These are phyloP conservation scores for Medicago ruthenica DNA, from an alignment of 306 rosid species.

Conservation along the genomic window DNA sequence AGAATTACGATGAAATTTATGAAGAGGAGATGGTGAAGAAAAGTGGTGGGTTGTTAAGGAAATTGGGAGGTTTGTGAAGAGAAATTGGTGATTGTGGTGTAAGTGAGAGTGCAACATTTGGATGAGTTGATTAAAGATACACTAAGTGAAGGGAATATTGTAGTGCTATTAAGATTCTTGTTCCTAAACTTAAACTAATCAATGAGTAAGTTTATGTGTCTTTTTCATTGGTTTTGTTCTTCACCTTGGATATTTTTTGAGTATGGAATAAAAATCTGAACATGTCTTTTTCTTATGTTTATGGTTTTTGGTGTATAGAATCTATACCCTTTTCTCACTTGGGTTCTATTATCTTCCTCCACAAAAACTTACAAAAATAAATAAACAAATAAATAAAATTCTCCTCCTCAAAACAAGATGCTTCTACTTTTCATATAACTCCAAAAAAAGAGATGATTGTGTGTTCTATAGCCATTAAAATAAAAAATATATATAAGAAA, in stretches of 20 bases:
- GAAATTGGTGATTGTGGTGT: background rate
- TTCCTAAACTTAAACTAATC: background rate
- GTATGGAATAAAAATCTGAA: background rate
- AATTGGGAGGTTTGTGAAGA: slow-evolving; percentile 7
- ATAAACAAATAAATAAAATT: too few relatives aligned
- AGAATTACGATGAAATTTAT: background rate
- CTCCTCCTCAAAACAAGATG: too few relatives aligned
- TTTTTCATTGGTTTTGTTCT: background rate
- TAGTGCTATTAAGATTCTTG: background rate
- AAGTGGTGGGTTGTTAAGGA: background rate
- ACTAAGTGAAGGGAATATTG: background rate
- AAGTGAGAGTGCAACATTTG: slow-evolving; percentile 13
- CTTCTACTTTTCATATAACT: too few relatives aligned
- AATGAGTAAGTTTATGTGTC: background rate
- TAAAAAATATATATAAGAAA: too few relatives aligned
- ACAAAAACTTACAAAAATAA: background rate
- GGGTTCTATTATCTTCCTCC: background rate
- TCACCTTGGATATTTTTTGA: background rate
- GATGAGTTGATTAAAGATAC: background rate
- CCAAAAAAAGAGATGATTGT: too few relatives aligned
- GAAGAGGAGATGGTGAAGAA: background rate
- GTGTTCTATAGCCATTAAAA: too few relatives aligned
- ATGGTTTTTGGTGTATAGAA: background rate
- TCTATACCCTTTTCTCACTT: background rate
- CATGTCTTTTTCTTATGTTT: background rate